Evolutionary conservation across 768 basidiomycete genomes (phyloP).

Genomic region (Exidia glandulosa): DNA sequence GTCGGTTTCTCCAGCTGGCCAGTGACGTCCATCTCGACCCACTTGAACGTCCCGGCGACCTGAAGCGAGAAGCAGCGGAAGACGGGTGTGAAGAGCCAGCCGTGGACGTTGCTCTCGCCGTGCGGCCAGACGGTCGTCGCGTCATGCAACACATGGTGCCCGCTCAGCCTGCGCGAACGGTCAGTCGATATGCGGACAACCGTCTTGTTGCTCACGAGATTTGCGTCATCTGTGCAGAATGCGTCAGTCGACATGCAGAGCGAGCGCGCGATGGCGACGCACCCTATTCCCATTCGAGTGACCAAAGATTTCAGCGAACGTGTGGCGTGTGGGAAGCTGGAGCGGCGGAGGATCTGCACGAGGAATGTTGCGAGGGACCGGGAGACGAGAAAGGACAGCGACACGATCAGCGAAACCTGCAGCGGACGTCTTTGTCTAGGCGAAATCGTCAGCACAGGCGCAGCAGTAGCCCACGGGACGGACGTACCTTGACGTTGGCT

Average conservation of each 20-base stretch:
- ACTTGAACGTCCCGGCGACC: constrained; percentile 61
- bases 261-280: not conserved
- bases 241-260: not conserved
- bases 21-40: constrained; percentile 54
- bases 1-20: constrained; percentile 50
- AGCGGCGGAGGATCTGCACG: not conserved
- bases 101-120: constrained; percentile 74
- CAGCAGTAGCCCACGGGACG: too few species aligned
- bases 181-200: not conserved
- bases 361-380: not conserved
- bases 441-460: not conserved
- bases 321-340: not conserved
- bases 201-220: not conserved
- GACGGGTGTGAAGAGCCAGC: constrained; percentile 59
- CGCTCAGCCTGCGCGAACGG: constrained; percentile 36
- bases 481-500: too few species aligned
- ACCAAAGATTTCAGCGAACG: not conserved
- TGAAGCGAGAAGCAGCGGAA: constrained; percentile 63
- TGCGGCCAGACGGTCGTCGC: constrained; percentile 67
- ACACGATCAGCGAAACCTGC: not conserved
- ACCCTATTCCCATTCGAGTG: not conserved
- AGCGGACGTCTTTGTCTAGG: not conserved
- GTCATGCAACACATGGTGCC: constrained; percentile 58
- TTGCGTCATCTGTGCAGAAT: not conserved
- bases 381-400: not conserved